Conservation (phyloP, 495 filamentous ascomycete genomes). For the Penicillium bialowiezense region DNA sequence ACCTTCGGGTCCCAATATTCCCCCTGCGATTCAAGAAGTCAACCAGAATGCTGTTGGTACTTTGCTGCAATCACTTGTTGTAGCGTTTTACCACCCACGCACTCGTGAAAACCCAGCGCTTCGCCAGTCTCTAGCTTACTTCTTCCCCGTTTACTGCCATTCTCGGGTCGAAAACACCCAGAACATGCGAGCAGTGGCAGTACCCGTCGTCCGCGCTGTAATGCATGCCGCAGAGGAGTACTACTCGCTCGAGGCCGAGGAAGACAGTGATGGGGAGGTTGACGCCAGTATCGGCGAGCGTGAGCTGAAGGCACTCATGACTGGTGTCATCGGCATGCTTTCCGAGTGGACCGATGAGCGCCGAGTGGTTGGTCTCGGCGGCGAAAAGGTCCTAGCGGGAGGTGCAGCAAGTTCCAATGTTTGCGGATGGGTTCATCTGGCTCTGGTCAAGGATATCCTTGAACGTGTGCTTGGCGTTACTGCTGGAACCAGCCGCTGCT, state of each 20-base stretch:
- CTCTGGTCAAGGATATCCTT: constrained; percentile 35
- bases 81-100: constrained; percentile 88
- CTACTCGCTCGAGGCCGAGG: constrained; percentile 51
- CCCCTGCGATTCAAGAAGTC: constrained; percentile 45
- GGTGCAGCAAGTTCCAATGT: constrained; percentile 51
- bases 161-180: constrained; percentile 74
- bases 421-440: constrained; percentile 53
- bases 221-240: constrained; percentile 49
- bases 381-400: constrained; percentile 49
- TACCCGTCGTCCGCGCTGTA: constrained; percentile 65
- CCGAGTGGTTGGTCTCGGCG: constrained; percentile 70
- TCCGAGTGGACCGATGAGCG: constrained; percentile 96
- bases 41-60: constrained; percentile 51
- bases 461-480: constrained; percentile 32
- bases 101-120: constrained; percentile 82
- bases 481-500: constrained; percentile 35
- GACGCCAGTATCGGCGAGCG: constrained; percentile 70
- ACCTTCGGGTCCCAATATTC: constrained; percentile 42
- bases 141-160: constrained; percentile 93
- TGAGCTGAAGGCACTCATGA: constrained; percentile 77
- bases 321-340: constrained; percentile 72
- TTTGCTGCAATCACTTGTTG: constrained; percentile 75
- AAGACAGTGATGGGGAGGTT: constrained; percentile 52
- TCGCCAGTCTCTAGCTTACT: constrained; percentile 87
- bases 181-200: constrained; percentile 68